A percentile compares a stretch with the other conserved stretches of the same genome.
Conservation (phyloP, 805 yeast genomes). For the Komagataella pastoris region DNA sequence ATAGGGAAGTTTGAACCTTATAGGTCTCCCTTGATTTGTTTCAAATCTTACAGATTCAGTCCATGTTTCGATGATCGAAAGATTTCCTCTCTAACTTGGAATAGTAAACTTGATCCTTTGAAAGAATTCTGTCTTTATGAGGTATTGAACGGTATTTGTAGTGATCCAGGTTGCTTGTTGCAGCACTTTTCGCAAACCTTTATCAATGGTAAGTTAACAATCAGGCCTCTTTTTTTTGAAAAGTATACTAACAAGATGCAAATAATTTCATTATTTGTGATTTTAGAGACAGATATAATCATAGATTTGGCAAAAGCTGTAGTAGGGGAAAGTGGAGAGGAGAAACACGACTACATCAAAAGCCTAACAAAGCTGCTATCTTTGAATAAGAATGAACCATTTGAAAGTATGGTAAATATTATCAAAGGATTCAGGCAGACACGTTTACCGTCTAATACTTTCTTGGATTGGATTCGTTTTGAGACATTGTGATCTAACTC, state of each 20-base stretch:
- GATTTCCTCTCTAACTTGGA: conserved; percentile 8
- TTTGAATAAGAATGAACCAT: neutral
- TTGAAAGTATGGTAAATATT: neutral
- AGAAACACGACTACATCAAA: neutral
- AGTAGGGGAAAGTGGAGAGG: neutral
- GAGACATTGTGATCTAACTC: neutral
- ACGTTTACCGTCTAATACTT: neutral
- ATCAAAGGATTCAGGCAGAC: neutral
- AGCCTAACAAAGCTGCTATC: neutral
- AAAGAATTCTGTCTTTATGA: conserved; percentile 7
- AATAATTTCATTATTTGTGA: neutral
- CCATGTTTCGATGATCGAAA: conserved; percentile 8
- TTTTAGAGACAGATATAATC: conserved; percentile 1
- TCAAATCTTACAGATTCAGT: conserved; percentile 8
- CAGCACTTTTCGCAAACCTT: conserved; percentile 7
- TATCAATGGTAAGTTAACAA: neutral
- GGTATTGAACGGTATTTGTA: conserved; percentile 6
- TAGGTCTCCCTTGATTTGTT: conserved; percentile 4
- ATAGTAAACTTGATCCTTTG: conserved; percentile 7
- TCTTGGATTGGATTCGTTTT: neutral
- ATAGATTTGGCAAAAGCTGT: conserved; percentile 1
- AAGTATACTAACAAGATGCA: neutral
- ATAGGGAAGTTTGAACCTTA: conserved; percentile 5
- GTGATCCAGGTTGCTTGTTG: conserved; percentile 3
- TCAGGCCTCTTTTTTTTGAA: neutral